Base-by-base conservation (phyloP, 805 yeast species). In the Myxozyma neotropica region DNA sequence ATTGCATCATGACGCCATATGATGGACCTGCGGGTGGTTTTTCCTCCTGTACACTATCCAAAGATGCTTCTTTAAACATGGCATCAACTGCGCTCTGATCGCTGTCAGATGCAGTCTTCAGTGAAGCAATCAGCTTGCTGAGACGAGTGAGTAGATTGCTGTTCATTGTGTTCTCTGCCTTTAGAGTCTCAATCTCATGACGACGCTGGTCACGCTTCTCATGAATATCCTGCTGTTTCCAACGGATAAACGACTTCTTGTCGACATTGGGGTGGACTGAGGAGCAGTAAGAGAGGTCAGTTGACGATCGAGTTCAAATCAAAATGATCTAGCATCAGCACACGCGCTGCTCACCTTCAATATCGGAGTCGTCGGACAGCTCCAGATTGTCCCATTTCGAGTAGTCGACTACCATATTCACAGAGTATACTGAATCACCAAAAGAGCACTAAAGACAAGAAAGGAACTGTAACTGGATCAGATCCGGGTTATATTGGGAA, bases 331-430 rank as follows among this genome's bases (percentile, higher is more conserved):
- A n/a, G n/a, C n/a, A n/a, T n/a, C n/a, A n/a, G n/a, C n/a, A n/a
- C n/a, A n/a, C n/a, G n/a, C 13, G 12, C 8, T 24, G 36, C 70
- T 21, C 53, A 69, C 72, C 72, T 70, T 94, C 99, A 50, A 94
- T 79, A 70, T 94, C 99, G 7, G 97, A 90, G 74, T 94, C 99
- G 72, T 94, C 99, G 21, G 97, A 89, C 40, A 94, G 77, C 73
- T 94, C 99, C 59, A 94, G 83, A 72, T 90, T 89, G 74, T 94
- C 99, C 98, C 99, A 94, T 72, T 93, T 94, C 10, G 97, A 90
- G 75, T 94, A 94, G 73, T 94, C 99, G 66, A 94, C 85, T 33
- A 89, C 85, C 95, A 88, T 89, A 38, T 38, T 38, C 21, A 38
- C 42, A 5, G 42, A n/a, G n/a, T n/a, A n/a, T n/a, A n/a, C n/a